Evolutionary conservation across 75 land plant genomes (phyloP).

Genomic region (Adiantum capillusveneris): DNA sequence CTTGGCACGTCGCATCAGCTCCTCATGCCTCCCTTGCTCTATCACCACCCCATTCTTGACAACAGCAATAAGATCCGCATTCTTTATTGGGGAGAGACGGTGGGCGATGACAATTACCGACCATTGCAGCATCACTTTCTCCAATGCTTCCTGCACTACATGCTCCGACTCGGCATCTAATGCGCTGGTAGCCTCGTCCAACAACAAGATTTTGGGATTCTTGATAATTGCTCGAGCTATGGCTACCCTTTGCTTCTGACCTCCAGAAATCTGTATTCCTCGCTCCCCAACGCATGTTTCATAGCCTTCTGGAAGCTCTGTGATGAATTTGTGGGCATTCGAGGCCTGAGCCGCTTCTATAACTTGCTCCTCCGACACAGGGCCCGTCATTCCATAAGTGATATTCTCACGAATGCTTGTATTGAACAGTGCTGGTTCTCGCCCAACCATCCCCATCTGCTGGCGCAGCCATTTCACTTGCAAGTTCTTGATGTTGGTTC

Average conservation of each 20-base stretch:
- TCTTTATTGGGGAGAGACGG: conserved; percentile 65
- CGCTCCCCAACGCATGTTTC: conserved; percentile 55
- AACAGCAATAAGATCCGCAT: conserved; percentile 68
- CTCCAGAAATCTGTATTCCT: conserved; percentile 76
- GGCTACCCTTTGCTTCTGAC: conserved; percentile 81
- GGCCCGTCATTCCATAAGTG: conserved; percentile 27
- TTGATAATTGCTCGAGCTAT: conserved; percentile 78
- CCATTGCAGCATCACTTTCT: conserved; percentile 56
- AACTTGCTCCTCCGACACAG: conserved; percentile 45
- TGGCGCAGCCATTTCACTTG: conserved; percentile 7
- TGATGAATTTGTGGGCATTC: conserved; percentile 60
- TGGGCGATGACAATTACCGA: conserved; percentile 77
- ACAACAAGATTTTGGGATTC: conserved; percentile 53
- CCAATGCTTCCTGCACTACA: conserved; percentile 76
- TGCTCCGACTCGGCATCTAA: conserved; percentile 78
- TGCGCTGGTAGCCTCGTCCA: conserved; percentile 85
- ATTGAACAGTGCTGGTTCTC: conserved; percentile 9
- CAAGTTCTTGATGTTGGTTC: conserved; percentile 1
- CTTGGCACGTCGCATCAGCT: conserved; percentile 30
- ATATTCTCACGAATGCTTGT: conserved; percentile 6
- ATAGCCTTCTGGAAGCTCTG: conserved; percentile 41
- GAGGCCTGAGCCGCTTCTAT: conserved; percentile 39
- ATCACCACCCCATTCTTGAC: conserved; percentile 63
- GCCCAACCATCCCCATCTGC: conserved; percentile 11
- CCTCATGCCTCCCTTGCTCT: conserved; percentile 77